Conservation (phyloP, 441 rosid species). For the Gossypium laxum region DNA sequence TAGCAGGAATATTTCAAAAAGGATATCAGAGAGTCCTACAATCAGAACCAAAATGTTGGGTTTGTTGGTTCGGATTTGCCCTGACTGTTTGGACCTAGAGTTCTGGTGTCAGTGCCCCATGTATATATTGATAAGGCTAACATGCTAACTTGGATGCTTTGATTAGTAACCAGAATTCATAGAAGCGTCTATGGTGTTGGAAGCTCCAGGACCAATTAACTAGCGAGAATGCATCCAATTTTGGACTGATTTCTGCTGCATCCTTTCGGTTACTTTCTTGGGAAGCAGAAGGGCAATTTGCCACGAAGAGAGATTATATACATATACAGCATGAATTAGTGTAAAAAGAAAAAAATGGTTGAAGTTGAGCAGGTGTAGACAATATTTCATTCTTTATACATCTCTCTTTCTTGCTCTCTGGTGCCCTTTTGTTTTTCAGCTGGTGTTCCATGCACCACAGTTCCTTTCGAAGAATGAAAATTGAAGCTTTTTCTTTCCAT, state of each 20-base stretch:
- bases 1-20: slow-evolving; percentile 10
- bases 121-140: slow-evolving; percentile 26
- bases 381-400: slow-evolving; percentile 32
- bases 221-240: slow-evolving; percentile 23
- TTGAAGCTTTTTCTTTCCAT: background rate
- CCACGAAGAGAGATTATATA: slow-evolving; percentile 19
- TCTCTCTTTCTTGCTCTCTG: slow-evolving; percentile 5
- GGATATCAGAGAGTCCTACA: slow-evolving; percentile 9
- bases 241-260: slow-evolving; percentile 25
- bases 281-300: slow-evolving; percentile 15
- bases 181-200: slow-evolving; percentile 10
- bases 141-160: slow-evolving; percentile 29
- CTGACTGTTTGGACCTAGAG: slow-evolving; percentile 9
- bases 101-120: slow-evolving; percentile 17
- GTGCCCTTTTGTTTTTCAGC: background rate
- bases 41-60: slow-evolving; percentile 12
- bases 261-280: slow-evolving; percentile 17
- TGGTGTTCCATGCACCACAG: background rate
- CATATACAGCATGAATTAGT: slow-evolving; percentile 22
- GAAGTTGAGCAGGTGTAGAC: slow-evolving; percentile 27
- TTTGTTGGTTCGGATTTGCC: slow-evolving; percentile 9
- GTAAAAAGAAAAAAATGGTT: slow-evolving; percentile 23
- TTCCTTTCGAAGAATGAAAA: background rate
- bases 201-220: slow-evolving; percentile 16
- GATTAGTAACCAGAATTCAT: slow-evolving; percentile 18